Conservation (phyloP, 2,329 filamentous ascomycete species). For the Calonectria multiphialidica region DNA sequence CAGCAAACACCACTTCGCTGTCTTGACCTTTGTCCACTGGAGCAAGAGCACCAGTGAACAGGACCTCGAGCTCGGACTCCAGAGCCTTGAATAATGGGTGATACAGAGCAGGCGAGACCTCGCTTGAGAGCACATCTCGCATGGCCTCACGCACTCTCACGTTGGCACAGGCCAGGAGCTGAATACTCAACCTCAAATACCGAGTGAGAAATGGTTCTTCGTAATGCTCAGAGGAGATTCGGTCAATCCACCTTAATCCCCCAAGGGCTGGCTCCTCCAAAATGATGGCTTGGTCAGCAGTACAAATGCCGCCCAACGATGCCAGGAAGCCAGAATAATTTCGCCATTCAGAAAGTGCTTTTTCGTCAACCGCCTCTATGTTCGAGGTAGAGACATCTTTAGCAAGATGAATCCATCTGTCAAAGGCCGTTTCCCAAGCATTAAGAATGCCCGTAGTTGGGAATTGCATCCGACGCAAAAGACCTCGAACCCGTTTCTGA, state of each 20-base stretch:
- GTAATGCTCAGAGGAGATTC: slow-evolving; percentile 67
- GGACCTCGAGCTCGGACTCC: slow-evolving; percentile 72
- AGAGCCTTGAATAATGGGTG: slow-evolving; percentile 74
- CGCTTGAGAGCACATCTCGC: slow-evolving; percentile 74
- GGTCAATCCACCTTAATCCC: slow-evolving; percentile 75
- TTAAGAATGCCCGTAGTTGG: slow-evolving; percentile 76
- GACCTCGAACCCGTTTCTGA: slow-evolving; percentile 72
- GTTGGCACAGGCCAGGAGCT: slow-evolving; percentile 73
- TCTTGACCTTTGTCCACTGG: slow-evolving; percentile 66
- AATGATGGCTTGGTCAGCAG: slow-evolving; percentile 67
- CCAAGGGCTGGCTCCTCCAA: slow-evolving; percentile 70
- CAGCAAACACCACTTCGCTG: slow-evolving; percentile 74
- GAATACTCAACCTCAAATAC: slow-evolving; percentile 73
- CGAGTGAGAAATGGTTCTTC: slow-evolving; percentile 71
- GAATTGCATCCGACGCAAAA: slow-evolving; percentile 70
- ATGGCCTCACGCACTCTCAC: slow-evolving; percentile 75
- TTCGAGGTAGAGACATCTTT: slow-evolving; percentile 70
- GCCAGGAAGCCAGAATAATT: slow-evolving; percentile 78
- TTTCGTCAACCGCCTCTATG: slow-evolving; percentile 66
- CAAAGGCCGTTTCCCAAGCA: slow-evolving; percentile 76
- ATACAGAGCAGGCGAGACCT: slow-evolving; percentile 72
- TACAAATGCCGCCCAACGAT: slow-evolving; percentile 75
- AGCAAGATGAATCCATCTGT: slow-evolving; percentile 73
- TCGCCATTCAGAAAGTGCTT: slow-evolving; percentile 72
- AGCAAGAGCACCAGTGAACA: slow-evolving; percentile 69